Base-by-base conservation (phyloP, 2,329 filamentous ascomycete genomes). In the Sporothrix pallida region DNA sequence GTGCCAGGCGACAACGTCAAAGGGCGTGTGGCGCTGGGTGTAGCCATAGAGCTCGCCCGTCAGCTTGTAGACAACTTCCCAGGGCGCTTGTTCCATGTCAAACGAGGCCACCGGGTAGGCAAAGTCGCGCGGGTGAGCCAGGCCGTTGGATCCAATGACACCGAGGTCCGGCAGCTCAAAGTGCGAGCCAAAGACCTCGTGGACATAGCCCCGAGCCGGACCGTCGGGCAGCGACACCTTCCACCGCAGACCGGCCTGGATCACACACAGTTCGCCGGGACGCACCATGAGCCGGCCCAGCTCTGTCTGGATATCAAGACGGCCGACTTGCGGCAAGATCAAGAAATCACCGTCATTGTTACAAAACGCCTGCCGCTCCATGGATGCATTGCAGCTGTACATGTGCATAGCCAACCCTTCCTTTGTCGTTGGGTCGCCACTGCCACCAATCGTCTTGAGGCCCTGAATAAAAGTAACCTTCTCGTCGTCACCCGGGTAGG, bases 121-220 rank as follows among this genome's bases (percentile, higher is more conserved):
- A 79, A 92, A 93, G 81, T 93, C 91, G 2, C 90, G 84, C 1
- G 86, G 83, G 75, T 91, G 90, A 9, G 91, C 91, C 20, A 92
- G 83, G 1, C 89, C 88, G 76, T 91, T 91, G 8, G 88, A 88
- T 0, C 91, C 91, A 3, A 92, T 84, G 0, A 89, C 89, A 0
- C 91, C 91, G 0, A 92, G 84, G 73, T 92, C 90, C 0, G 91
- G 91, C 0, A 93, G 86, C 63, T 87, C 83, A 77, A 90, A 92
- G 79, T 89, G 88, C 0, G 86, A 85, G 56, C 90, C 88, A 80
- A 89, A 92, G 15, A 92, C 82, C 79, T 93, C 91, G 48, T 90
- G 86, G 69, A 92, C 88, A 78, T 92, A 92, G 9, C 91, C 91
- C 15, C 76, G 70, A 20, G 72, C 71, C 15, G 44, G 60, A 0